Base-by-base conservation (phyloP, 2,329 filamentous ascomycete species). In the Catunica adiposa region DNA sequence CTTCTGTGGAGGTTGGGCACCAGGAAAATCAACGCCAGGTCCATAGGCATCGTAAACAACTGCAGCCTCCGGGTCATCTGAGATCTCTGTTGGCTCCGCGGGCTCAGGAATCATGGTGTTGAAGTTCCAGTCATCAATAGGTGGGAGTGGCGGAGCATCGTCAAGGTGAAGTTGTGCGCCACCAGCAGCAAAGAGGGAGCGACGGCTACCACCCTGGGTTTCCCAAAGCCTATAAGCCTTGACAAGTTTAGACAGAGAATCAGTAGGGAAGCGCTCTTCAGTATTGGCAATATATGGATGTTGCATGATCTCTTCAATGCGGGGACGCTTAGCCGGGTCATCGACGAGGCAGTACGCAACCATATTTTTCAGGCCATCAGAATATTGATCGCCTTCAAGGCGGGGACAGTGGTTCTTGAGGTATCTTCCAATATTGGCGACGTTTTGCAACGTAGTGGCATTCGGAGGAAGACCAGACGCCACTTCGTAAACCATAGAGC, bases 181-280 rank as follows among this genome's bases (percentile, higher is more conserved):
- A 29, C 73, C 72, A 1, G 70, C 64, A 9, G 71, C 70, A 58
- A 80, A 80, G 0, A 80, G 66, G 14, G 77, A 80, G 60, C 75
- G 75, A 48, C 83, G 73, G 60, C 75, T 77, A 17, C 83, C 83
- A 29, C 83, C 83, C 61, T 76, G 73, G 20, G 78, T 74, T 64
- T 86, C 82, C 83, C 83, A 87, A 11, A 78, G 66, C 61, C 77
- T 79, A 66, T 82, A 87, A 5, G 77, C 79, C 61, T 78, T 76
- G 15, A 87, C 79, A 1, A 87, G 71, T 59, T 77, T 70, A 6
- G 76, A 69, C 2, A 86, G 72, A 14, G 71, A 74, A 0, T 73
- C 73, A 0, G 79, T 80, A 0, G 83, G 82, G 61, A 82, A 81
- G 56, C 68, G 69, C 34, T 71, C 68, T 2, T 70, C 70, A 0